Conservation (phyloP, 116 monocot genomes). For the Dioscorea cayenensis region DNA sequence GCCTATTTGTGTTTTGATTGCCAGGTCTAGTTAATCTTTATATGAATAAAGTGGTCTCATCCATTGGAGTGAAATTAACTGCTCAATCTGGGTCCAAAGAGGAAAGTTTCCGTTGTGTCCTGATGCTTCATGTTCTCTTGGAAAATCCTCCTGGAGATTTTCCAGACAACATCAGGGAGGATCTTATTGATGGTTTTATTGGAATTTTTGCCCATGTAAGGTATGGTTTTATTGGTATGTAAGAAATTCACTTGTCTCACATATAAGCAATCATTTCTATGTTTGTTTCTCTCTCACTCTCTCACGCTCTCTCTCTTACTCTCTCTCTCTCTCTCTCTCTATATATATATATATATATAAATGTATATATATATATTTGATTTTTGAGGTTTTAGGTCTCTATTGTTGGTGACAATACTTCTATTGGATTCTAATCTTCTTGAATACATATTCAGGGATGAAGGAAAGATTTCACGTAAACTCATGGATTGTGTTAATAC, state of each 20-base stretch:
- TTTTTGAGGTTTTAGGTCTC: no score
- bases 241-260: neutral
- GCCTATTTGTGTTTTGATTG: neutral
- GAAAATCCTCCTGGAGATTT: conserved; percentile 91
- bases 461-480: conserved; percentile 84
- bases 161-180: conserved; percentile 48
- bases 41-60: conserved; percentile 40
- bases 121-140: conserved; percentile 69
- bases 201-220: conserved; percentile 56
- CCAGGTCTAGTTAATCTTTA: conserved; percentile 62
- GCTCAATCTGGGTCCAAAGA: conserved; percentile 52
- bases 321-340: no score
- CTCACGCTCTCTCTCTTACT: no score
- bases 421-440: conserved; percentile 2
- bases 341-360: no score
- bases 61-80: conserved; percentile 21
- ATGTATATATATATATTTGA: no score
- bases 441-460: conserved; percentile 37
- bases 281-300: neutral
- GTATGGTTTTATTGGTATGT: conserved; percentile 13
- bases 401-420: neutral
- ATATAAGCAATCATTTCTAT: neutral
- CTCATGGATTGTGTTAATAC: conserved; percentile 85
- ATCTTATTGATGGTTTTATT: conserved; percentile 51
- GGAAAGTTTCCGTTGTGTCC: conserved; percentile 56